Percentiles rank a stretch among this genome's conserved stretches.
Evolutionary conservation across 1,284 basidiomycete genomes (phyloP).

Genomic region (Ceratorhiza oryzae-sativae): DNA sequence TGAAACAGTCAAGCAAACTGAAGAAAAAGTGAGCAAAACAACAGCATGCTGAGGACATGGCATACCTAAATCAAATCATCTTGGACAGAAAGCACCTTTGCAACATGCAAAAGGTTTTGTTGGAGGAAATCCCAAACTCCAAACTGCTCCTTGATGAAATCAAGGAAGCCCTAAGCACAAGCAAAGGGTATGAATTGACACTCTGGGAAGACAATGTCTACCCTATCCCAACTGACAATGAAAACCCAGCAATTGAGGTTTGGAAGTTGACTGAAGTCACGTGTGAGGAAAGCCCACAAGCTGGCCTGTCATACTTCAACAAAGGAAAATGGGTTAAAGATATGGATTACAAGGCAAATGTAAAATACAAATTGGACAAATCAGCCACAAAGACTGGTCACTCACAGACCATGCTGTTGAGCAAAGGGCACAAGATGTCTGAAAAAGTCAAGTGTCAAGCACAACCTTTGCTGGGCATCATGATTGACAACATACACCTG

Average conservation of each 20-base stretch:
- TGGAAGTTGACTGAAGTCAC: not conserved
- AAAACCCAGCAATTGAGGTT: not conserved
- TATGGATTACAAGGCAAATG: not conserved
- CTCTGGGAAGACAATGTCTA: not conserved
- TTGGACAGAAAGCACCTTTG: not conserved
- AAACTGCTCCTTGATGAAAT: not conserved
- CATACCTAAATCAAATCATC: not conserved
- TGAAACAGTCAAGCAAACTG: not conserved
- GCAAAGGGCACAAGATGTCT: not conserved
- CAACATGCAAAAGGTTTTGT: not conserved
- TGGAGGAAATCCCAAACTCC: not conserved
- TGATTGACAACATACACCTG: not conserved
- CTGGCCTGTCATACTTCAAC: not conserved
- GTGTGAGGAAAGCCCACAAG: not conserved
- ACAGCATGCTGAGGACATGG: not conserved
- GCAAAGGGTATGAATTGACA: not conserved
- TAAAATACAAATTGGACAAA: not conserved
- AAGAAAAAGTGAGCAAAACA: not conserved
- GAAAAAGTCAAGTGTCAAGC: not conserved
- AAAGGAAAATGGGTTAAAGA: conserved; percentile 7
- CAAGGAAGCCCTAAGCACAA: not conserved
- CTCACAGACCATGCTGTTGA: not conserved
- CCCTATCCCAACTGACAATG: not conserved
- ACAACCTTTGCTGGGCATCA: not conserved
- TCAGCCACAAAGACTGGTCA: not conserved